A percentile compares a stretch with the other conserved stretches of the same genome.
Conservation (phyloP, 768 basidiomycete genomes). For the Jaapia argillacea region DNA sequence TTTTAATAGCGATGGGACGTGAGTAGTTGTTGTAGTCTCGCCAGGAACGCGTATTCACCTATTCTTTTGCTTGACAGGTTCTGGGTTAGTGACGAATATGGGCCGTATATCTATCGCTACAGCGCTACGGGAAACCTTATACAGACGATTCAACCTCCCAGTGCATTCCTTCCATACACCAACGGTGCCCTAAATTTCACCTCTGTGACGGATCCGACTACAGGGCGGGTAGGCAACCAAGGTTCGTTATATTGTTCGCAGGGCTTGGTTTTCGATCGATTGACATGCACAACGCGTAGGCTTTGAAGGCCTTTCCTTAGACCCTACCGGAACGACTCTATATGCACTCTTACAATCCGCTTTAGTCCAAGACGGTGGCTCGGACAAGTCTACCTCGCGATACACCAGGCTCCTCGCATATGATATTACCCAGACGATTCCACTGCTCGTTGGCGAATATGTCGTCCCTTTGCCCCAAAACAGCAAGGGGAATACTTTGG, state of each 20-base stretch:
- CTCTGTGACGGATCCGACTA: slow-evolving; percentile 32
- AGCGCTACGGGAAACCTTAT: slow-evolving; percentile 35
- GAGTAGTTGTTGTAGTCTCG: slow-evolving; percentile 9
- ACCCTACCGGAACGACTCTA: slow-evolving; percentile 34
- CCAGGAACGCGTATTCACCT: neutral
- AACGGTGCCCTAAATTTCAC: slow-evolving; percentile 44
- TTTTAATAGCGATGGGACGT: slow-evolving; percentile 49
- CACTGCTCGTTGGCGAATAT: slow-evolving; percentile 44
- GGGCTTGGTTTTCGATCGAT: neutral
- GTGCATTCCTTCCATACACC: slow-evolving; percentile 41
- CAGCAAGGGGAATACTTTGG: slow-evolving; percentile 38
- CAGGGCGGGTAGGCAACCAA: slow-evolving; percentile 47
- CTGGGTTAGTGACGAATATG: slow-evolving; percentile 65
- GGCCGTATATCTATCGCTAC: slow-evolving; percentile 53
- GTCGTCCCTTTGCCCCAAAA: slow-evolving; percentile 47
- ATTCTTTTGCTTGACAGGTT: slow-evolving; percentile 23
- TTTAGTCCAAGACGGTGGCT: slow-evolving; percentile 53
- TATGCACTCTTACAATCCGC: slow-evolving; percentile 59
- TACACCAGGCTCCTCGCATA: slow-evolving; percentile 50
- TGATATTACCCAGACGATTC: slow-evolving; percentile 26
- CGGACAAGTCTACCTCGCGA: slow-evolving; percentile 32
- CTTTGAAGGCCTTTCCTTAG: slow-evolving; percentile 50
- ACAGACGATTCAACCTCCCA: slow-evolving; percentile 47
- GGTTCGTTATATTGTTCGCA: slow-evolving; percentile 19
- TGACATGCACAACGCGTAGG: slow-evolving; percentile 21